Percentiles rank a stretch among this genome's conserved stretches.
Conservation (phyloP, 306 rosid species). For the Inga laurina region DNA sequence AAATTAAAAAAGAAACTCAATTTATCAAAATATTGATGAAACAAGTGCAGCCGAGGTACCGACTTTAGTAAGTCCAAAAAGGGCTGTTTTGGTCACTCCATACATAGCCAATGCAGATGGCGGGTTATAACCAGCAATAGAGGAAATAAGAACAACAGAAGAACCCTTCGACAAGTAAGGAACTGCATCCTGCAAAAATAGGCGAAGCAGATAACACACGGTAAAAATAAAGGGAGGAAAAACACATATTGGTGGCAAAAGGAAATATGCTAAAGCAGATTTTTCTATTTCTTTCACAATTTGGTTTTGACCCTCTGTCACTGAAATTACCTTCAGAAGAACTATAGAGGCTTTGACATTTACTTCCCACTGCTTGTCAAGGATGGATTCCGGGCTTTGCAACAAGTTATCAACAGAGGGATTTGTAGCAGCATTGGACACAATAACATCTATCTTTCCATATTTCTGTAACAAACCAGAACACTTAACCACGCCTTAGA, state of each 20-base stretch:
- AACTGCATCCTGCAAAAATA: conserved; percentile 64
- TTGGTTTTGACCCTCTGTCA: background rate
- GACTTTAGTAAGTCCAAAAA: conserved; percentile 91
- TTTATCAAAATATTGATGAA: conserved; percentile 16
- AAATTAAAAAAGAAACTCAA: background rate
- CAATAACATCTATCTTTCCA: conserved; percentile 85
- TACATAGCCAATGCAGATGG: conserved; percentile 86
- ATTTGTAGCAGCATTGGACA: conserved; percentile 95
- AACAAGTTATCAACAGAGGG: conserved; percentile 73
- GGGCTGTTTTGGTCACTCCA: conserved; percentile 98
- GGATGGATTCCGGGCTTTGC: conserved; percentile 66
- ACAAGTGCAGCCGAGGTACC: conserved; percentile 18
- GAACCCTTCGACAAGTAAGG: conserved; percentile 80
- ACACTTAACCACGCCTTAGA: conserved; percentile 23
- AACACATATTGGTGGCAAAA: conserved; percentile 1
- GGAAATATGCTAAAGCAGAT: conserved; percentile 1
- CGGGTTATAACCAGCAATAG: conserved; percentile 78
- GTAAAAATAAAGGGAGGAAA: background rate
- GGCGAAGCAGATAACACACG: conserved; percentile 1
- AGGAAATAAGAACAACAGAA: conserved; percentile 82
- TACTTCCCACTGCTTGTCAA: conserved; percentile 95
- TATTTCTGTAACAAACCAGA: conserved; percentile 66
- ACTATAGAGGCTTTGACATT: conserved; percentile 95
- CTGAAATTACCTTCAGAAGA: conserved; percentile 70
- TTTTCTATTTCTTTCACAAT: conserved; percentile 3